phyloP scores from a whole-genome alignment of 129 eudicot genomes.

The sunflower (Helianthus annuus) region HanXRQr2.0-SUNRISE NC_035442.2:165059037-165059536 shows the following conservation, averaged over 20 bases:
- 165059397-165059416: slow-evolving; percentile 84
- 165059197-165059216: slow-evolving; percentile 83
- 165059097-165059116: background rate
- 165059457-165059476: background rate
- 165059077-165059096: background rate
- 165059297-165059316: slow-evolving; percentile 42
- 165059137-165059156: slow-evolving; percentile 42
- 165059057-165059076: background rate
- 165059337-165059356: slow-evolving; percentile 27
- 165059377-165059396: slow-evolving; percentile 86
- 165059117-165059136: background rate
- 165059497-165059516: background rate
- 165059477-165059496: background rate
- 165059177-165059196: slow-evolving; percentile 94
- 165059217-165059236: slow-evolving; percentile 90
- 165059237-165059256: slow-evolving; percentile 95
- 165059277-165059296: background rate
- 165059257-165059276: slow-evolving; percentile 15
- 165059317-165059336: background rate
- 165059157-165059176: slow-evolving; percentile 77
- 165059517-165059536: slow-evolving; percentile 21
- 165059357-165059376: slow-evolving; percentile 98
- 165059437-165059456: slow-evolving; percentile 35
- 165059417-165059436: slow-evolving; percentile 85
- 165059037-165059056: slow-evolving; percentile 2